phyloP scores from a whole-genome alignment of 345 rosid genomes.

The Abelmoschus esculentus region DNA sequence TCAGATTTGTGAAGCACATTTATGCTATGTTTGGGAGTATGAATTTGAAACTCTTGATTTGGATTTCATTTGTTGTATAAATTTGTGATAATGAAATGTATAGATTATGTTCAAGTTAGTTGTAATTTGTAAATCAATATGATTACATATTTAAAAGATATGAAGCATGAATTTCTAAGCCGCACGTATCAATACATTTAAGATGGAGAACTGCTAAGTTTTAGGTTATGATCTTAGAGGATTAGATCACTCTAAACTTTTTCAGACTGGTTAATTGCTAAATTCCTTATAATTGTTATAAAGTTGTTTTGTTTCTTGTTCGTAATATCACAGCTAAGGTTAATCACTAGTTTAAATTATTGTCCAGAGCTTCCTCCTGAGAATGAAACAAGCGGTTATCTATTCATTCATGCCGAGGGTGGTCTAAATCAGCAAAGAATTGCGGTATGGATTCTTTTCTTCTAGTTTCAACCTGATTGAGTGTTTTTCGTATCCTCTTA shows the following conservation, averaged over 20 bases:
- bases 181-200: neutral
- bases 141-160: neutral
- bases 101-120: neutral
- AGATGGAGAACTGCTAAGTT: neutral
- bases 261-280: neutral
- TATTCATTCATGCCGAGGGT: slow-evolving; percentile 98
- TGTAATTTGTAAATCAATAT: neutral
- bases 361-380: slow-evolving; percentile 78
- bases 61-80: neutral
- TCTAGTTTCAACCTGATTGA: neutral
- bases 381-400: slow-evolving; percentile 92
- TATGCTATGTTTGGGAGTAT: neutral
- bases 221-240: neutral
- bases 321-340: neutral
- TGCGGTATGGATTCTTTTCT: slow-evolving; percentile 55
- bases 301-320: slow-evolving; percentile 2
- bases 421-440: slow-evolving; percentile 99
- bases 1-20: neutral
- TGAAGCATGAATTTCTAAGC: neutral
- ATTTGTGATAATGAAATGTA: neutral
- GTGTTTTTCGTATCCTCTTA: neutral
- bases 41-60: neutral
- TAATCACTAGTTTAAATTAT: slow-evolving; percentile 9
- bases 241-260: neutral
- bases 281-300: slow-evolving; percentile 1